Evolutionary conservation across 352 stramenopile species (phyloP).

Genomic region (Globisporangium alternatum): DNA sequence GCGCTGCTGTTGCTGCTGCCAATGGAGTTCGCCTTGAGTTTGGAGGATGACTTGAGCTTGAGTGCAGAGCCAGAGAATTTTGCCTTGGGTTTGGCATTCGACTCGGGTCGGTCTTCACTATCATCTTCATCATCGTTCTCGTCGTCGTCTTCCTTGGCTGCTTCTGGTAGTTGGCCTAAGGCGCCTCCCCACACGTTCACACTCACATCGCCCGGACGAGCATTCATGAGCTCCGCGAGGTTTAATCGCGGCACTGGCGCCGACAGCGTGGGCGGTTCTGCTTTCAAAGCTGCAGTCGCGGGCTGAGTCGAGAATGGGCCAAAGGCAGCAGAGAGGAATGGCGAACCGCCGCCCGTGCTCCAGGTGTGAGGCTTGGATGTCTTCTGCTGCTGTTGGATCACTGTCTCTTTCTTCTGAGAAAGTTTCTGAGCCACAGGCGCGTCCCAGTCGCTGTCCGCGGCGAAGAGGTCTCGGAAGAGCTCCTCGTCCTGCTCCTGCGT

Average conservation of each 20-base stretch:
- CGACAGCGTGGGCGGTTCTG: conserved; percentile 17
- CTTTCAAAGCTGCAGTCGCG: neutral
- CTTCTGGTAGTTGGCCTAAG: conserved; percentile 10
- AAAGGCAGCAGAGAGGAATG: conserved; percentile 4
- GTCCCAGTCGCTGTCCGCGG: conserved; percentile 29
- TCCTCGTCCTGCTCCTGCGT: conserved; percentile 55
- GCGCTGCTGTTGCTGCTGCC: conserved; percentile 16
- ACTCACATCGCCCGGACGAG: conserved; percentile 18
- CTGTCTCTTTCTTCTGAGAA: neutral
- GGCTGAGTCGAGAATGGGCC: neutral
- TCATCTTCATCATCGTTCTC: conserved; percentile 25
- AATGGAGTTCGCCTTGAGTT: neutral
- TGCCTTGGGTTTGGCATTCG: neutral
- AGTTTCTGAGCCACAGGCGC: neutral
- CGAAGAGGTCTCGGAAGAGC: conserved; percentile 65
- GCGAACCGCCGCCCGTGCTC: neutral
- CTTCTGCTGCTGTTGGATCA: neutral
- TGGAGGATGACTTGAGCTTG: neutral
- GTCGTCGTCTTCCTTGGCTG: conserved; percentile 22
- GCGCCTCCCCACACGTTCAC: conserved; percentile 4
- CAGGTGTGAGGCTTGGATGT: neutral
- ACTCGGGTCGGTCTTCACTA: conserved; percentile 1
- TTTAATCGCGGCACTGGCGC: conserved; percentile 36
- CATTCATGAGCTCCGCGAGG: conserved; percentile 46
- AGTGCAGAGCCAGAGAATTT: neutral